Evolutionary conservation across 106 monocot genomes (phyloP), one percentile per base, ranked within the genome.

Genomic region (Xerophyta viscosa): DNA sequence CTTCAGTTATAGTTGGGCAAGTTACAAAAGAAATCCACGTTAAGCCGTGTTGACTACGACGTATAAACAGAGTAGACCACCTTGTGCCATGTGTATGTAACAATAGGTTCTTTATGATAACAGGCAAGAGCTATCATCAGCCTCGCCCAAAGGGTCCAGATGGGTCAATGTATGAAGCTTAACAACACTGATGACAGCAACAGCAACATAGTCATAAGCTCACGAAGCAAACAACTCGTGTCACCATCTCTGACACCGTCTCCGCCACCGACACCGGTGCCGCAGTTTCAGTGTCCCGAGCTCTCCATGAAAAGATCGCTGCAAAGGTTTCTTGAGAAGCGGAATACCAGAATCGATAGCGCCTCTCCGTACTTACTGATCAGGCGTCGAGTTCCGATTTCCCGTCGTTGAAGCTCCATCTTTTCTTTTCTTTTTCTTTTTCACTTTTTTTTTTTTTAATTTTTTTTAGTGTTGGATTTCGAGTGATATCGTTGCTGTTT

Each of bases 301-400:
- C 43, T 57, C 0, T 61, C 71, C 20, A 77, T 71, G 77, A 77
- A 66, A 61, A 46, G 61, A 24, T 75, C 75, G 5, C 45, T 75
- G 43, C 68, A 75, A 57, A 27, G 58, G 15, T 60, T 61, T 48
- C 66, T 66, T 13, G 47, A 66, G 66, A 41, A 66, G 57, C 47
- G 66, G 24, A 58, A 49, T 46, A 37, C 48, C 0, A 46, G 66
- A 27, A 18, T 41, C 6, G 12, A 3, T 11, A 18, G 11, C 18
- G 15, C 65, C 29, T 52, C 27, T 46, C 46, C 46, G 15, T 46
- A 46, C 46, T 18, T 2, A 1, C 1, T 46, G 8, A 46, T 39
- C 2, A 39, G 15, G 13, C 10, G 15, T 10, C 39, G 15, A 39
- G 39, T 15, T 39, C n/a, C n/a, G n/a, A n/a, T n/a, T n/a, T 39